Conservation (phyloP, 2,329 filamentous ascomycete species). For the Beauveria australis region DNA sequence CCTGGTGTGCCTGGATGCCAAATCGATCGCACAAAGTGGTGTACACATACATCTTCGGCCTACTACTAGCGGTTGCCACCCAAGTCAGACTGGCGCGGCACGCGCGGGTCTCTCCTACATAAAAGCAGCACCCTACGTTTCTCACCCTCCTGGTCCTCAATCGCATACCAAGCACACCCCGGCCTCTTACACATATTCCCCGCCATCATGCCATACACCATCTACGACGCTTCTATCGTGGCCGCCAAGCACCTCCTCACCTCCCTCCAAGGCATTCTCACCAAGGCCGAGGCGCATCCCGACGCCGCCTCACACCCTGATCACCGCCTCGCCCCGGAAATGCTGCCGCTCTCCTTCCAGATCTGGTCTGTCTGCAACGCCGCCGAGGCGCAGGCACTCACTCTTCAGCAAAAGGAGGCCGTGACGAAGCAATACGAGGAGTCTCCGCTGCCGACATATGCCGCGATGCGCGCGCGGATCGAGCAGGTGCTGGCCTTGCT, state of each 20-base stretch:
- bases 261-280: conserved; percentile 17
- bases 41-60: too few species aligned
- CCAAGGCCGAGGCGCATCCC: conserved; percentile 19
- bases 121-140: too few species aligned
- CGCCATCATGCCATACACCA: conserved; percentile 15
- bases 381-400: conserved; percentile 4
- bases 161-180: neutral
- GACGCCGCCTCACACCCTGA: conserved; percentile 13
- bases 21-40: too few species aligned
- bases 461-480: conserved; percentile 27
- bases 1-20: too few species aligned
- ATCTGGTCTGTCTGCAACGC: conserved; percentile 16
- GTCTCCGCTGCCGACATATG: conserved; percentile 22
- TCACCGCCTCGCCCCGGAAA: conserved; percentile 20
- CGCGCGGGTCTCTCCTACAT: too few species aligned
- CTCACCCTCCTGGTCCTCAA: neutral
- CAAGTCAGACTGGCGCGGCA: too few species aligned
- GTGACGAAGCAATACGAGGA: neutral
- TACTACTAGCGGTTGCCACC: too few species aligned
- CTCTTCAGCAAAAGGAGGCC: neutral
- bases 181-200: neutral
- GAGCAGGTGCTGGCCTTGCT: conserved; percentile 9
- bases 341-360: conserved; percentile 23
- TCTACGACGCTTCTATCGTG: conserved; percentile 22
- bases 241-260: conserved; percentile 15